Evolutionary conservation across 148 eudicot species (phyloP).

Genomic region (Polygonum maritimum): DNA sequence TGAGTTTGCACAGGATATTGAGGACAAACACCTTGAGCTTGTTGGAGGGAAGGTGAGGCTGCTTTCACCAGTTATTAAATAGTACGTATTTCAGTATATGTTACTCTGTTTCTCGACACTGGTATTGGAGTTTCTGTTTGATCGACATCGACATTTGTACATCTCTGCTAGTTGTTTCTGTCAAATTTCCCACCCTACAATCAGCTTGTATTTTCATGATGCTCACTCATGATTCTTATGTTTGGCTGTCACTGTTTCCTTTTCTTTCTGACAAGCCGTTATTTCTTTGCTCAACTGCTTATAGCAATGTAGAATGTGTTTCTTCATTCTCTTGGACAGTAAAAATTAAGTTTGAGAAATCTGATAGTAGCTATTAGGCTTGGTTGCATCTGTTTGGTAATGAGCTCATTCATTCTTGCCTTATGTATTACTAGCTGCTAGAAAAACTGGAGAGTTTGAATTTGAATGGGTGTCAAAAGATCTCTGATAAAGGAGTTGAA

Average conservation of each 20-base stretch:
- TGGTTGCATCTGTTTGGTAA: neutral
- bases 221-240: neutral
- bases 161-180: neutral
- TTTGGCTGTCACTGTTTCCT: neutral
- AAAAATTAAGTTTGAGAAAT: no score
- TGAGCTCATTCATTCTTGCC: neutral
- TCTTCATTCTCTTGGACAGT: neutral
- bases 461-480: constrained; percentile 88
- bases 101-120: neutral
- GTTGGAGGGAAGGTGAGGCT: constrained; percentile 53
- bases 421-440: constrained; percentile 49
- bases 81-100: neutral
- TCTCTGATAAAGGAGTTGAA: constrained; percentile 80
- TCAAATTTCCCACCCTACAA: neutral
- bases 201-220: neutral
- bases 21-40: constrained; percentile 67
- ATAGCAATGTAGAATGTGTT: neutral
- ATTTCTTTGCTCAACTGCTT: neutral
- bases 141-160: neutral
- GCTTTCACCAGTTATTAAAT: neutral
- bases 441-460: constrained; percentile 59
- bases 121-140: neutral
- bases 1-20: constrained; percentile 81
- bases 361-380: neutral
- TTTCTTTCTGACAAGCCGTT: neutral